Evolutionary conservation across 2,329 filamentous ascomycete genomes (phyloP), one percentile per base, ranked within the genome.

Genomic region (Aureobasidium uvarum): DNA sequence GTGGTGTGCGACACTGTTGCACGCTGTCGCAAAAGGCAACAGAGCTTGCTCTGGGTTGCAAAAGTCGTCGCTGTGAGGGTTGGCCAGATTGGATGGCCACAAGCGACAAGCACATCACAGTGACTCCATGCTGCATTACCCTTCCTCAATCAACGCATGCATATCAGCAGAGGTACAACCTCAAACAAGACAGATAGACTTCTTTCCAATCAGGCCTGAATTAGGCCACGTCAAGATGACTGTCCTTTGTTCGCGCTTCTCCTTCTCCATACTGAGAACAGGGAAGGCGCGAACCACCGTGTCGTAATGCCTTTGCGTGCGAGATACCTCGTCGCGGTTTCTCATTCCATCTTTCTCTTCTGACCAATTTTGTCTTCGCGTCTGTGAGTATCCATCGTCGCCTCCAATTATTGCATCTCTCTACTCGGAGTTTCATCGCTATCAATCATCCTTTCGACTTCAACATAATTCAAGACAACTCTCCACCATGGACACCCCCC

Each of bases 141-240:
- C 20, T 16, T 41, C 14, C 36, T 18, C 16, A 11, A 16, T 28
- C 10, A 28, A n/a, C 20, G 36, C 14, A 5, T 36, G 50, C 50
- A 52, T 48, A 28, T 48, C 45, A 28, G 7, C 45, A 48, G 23
- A 18, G 31, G 23, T 36, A 36, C 39, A 31, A 43, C 16, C 23
- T 45, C 25, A 58, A 39, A n/a, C n/a, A n/a, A n/a, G n/a, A n/a
- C n/a, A n/a, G n/a, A n/a, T n/a, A n/a, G n/a, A n/a, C n/a, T n/a
- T n/a, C n/a, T 33, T 11, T 43, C 16, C 5, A 50, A 10, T 62
- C 16, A 20, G 14, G 39, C 31, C 31, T 46, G 5, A 31, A 50
- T 62, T 7, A 6, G 45, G 45, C 14, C 33, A 50, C 58, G 56
- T 50, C 56, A 48, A 50, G 20, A 43, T 50, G 58, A 50, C 43